Evolutionary conservation across 345 rosid genomes (phyloP).

Genomic region (Eucalyptus tenuipes): DNA sequence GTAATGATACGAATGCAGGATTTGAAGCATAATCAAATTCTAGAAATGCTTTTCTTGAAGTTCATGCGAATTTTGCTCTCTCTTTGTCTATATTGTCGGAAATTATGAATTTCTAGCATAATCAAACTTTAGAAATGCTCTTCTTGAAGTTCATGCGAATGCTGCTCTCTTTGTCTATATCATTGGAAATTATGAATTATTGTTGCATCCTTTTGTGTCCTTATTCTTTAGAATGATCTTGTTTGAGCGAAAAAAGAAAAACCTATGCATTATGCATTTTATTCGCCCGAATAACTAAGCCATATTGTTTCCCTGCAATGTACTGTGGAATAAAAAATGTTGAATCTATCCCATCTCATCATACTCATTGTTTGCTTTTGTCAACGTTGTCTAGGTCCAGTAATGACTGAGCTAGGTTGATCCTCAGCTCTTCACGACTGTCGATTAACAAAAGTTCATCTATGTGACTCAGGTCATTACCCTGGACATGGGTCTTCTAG

Average conservation of each 20-base stretch:
- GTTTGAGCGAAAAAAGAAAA: neutral
- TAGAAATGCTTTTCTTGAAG: neutral
- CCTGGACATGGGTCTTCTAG: constrained; percentile 99
- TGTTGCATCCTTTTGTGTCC: neutral
- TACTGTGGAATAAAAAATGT: neutral
- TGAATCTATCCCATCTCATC: neutral
- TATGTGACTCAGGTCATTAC: constrained; percentile 61
- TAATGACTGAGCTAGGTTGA: neutral
- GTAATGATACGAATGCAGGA: neutral
- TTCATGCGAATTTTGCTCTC: neutral
- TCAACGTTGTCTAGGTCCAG: neutral
- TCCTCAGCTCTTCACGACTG: neutral
- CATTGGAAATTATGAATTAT: neutral
- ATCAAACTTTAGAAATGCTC: neutral
- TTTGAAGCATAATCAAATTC: neutral
- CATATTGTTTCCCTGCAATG: neutral
- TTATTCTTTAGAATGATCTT: neutral
- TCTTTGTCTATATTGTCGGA: neutral
- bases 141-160: neutral
- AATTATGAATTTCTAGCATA: neutral
- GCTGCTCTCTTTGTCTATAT: neutral
- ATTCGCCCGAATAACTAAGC: neutral
- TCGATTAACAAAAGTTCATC: neutral
- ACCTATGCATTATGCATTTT: neutral
- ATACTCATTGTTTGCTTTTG: neutral